Conservation (phyloP, 148 eudicot genomes). For the Agrostemma githago region DNA sequence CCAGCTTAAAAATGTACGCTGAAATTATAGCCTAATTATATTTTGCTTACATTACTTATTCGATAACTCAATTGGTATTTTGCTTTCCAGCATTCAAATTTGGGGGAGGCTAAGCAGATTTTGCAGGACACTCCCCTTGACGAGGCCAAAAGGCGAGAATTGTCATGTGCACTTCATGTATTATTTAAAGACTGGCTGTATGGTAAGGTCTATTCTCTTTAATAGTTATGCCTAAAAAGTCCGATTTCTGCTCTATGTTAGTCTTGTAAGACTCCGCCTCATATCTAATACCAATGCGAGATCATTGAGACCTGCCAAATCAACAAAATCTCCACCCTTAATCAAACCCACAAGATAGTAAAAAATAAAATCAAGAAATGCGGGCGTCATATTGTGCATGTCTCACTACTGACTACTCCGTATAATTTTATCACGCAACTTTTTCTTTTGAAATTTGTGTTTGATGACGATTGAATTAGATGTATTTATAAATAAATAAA, state of each 20-base stretch:
- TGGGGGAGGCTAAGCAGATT: constrained; percentile 77
- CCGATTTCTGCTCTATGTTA: neutral
- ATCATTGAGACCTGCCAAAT: neutral
- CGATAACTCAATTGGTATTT: constrained; percentile 10
- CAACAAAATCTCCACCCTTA: neutral
- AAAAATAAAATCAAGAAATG: neutral
- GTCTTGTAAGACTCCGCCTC: neutral
- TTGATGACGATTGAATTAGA: neutral
- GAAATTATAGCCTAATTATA: neutral
- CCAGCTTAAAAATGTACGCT: constrained; percentile 70
- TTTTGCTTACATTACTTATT: neutral
- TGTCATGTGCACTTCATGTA: constrained; percentile 77
- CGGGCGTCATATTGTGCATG: too few relatives aligned
- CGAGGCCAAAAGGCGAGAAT: constrained; percentile 72
- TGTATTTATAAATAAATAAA: neutral
- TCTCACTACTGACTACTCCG: too few relatives aligned
- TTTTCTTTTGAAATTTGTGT: too few relatives aligned
- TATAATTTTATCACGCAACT: too few relatives aligned
- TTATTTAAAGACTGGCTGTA: constrained; percentile 91
- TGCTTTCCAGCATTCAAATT: constrained; percentile 49
- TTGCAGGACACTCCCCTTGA: constrained; percentile 81
- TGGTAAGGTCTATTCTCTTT: constrained; percentile 40
- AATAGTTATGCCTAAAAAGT: neutral
- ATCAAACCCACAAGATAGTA: neutral
- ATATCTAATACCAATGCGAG: neutral